Percentiles rank a stretch among this genome's conserved stretches.
phyloP scores from a whole-genome alignment of 2,329 filamentous ascomycete genomes.

The Byssoonygena ceratinophila region DNA sequence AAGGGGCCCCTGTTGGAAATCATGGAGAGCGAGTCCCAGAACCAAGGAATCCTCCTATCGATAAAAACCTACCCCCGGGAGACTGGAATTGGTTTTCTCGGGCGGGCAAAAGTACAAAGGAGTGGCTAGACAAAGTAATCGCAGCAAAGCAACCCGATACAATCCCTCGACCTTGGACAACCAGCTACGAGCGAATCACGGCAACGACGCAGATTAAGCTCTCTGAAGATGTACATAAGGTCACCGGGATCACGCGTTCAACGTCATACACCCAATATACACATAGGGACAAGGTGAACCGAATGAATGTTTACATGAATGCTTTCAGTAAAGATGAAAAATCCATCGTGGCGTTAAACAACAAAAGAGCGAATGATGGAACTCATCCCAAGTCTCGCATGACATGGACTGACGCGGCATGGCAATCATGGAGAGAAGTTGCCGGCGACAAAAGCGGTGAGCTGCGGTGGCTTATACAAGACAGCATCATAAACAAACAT shows the following conservation, averaged over 20 bases:
- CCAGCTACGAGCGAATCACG: background rate
- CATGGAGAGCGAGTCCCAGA: background rate
- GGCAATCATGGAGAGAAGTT: background rate
- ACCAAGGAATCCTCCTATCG: background rate
- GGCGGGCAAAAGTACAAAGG: background rate
- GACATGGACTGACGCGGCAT: background rate
- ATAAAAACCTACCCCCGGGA: background rate
- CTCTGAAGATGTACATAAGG: background rate
- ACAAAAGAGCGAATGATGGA: background rate
- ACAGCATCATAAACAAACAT: background rate
- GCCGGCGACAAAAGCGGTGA: background rate
- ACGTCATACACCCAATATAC: background rate
- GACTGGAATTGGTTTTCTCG: background rate
- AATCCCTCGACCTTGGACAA: background rate
- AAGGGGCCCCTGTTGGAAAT: background rate
- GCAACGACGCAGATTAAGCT: background rate
- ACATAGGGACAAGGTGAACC: background rate
- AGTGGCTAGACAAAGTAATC: background rate
- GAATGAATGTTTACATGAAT: background rate
- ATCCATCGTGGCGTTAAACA: background rate
- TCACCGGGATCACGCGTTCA: background rate
- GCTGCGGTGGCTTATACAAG: background rate
- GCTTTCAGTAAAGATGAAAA: background rate
- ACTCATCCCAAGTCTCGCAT: background rate
- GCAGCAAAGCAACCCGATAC: background rate